phyloP scores from a whole-genome alignment of 2,329 filamentous ascomycete species.

The Chrysoporthe austroafricana region DNA sequence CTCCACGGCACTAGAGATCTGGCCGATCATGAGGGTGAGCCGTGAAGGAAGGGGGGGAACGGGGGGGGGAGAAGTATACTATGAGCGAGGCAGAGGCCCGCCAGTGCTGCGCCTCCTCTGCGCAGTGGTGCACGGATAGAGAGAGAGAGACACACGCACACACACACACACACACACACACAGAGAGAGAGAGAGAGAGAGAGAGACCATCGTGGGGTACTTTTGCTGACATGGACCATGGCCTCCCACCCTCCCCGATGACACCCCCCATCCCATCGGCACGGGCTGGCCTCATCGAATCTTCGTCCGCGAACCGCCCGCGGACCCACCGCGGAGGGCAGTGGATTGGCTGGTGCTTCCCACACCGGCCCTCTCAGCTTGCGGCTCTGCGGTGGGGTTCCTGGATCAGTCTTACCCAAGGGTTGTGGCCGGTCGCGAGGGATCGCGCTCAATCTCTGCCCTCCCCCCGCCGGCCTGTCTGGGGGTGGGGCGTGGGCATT shows the following conservation, averaged over 20 bases:
- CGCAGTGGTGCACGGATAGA: too few species aligned
- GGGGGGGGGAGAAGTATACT: constrained; percentile 16
- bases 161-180: too few species aligned
- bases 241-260: constrained; percentile 1
- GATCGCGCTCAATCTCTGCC: background rate
- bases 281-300: constrained; percentile 23
- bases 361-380: constrained; percentile 24
- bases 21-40: constrained; percentile 16
- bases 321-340: constrained; percentile 9
- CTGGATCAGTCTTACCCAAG: background rate
- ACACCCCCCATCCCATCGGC: constrained; percentile 8
- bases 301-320: constrained; percentile 21
- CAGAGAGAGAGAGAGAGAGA: background rate
- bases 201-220: constrained; percentile 4
- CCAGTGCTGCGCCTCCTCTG: constrained; percentile 25
- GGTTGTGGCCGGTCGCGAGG: background rate
- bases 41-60: background rate
- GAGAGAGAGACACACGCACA: too few species aligned
- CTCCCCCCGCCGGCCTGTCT: too few species aligned
- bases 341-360: constrained; percentile 11
- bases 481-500: too few species aligned
- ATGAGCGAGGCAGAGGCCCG: background rate
- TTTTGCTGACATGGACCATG: constrained; percentile 20
- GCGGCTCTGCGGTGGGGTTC: constrained; percentile 27
- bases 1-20: constrained; percentile 9